phyloP scores from a whole-genome alignment of 805 yeast genomes.

The Wickerhamiella azyma region DNA sequence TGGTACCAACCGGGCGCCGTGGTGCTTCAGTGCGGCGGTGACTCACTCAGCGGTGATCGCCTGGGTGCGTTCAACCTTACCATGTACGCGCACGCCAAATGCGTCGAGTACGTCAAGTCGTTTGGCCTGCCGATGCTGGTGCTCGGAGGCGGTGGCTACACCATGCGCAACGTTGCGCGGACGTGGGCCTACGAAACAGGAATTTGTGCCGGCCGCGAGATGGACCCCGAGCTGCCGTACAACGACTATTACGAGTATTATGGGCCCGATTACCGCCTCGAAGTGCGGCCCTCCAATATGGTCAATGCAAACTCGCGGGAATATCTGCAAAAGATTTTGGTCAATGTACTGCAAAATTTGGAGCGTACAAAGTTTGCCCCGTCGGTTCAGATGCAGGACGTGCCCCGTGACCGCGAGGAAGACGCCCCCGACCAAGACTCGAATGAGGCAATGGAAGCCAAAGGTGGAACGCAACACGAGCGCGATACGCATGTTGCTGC shows the following conservation, averaged over 20 bases:
- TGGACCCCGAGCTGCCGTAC: conserved; percentile 58
- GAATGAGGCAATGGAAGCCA: conserved; percentile 64
- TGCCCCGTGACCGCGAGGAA: conserved; percentile 81
- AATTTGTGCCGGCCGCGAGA: conserved; percentile 45
- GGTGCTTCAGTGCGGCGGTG: conserved; percentile 96
- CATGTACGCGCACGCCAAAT: conserved; percentile 88
- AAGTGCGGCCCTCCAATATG: conserved; percentile 93
- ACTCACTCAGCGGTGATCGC: conserved; percentile 84
- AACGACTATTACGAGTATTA: conserved; percentile 94
- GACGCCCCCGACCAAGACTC: conserved; percentile 79
- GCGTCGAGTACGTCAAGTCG: conserved; percentile 77
- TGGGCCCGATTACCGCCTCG: conserved; percentile 92
- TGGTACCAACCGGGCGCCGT: conserved; percentile 89
- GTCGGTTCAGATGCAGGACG: conserved; percentile 84
- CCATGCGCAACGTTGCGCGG: conserved; percentile 87
- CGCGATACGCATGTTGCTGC: conserved; percentile 62
- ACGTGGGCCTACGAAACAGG: conserved; percentile 95
- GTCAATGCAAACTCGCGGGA: conserved; percentile 91
- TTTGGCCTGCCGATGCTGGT: conserved; percentile 85
- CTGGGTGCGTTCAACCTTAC: conserved; percentile 87
- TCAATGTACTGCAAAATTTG: conserved; percentile 62
- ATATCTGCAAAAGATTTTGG: conserved; percentile 69
- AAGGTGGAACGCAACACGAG: conserved; percentile 81
- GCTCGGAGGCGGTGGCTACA: conserved; percentile 96
- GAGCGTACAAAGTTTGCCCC: conserved; percentile 93